Evolutionary conservation across 2,329 filamentous ascomycete genomes (phyloP).

Genomic region (Sclerotinia borealis): DNA sequence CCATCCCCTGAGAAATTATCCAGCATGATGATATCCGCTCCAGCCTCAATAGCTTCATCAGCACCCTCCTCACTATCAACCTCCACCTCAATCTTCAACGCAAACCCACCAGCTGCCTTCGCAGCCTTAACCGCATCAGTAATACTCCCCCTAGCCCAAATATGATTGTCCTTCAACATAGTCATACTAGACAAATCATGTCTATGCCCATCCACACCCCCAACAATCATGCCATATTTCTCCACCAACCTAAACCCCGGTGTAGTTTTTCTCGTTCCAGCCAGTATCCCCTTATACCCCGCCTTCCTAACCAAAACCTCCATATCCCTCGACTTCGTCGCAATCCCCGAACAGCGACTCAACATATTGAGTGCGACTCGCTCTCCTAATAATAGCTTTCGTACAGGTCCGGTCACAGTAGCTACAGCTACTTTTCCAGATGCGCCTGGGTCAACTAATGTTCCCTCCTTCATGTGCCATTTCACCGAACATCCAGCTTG

Average conservation of each 20-base stretch:
- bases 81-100: slow-evolving; percentile 93
- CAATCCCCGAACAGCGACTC: slow-evolving; percentile 85
- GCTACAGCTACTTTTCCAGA: slow-evolving; percentile 57
- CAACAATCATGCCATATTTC: slow-evolving; percentile 96
- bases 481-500: slow-evolving; percentile 88
- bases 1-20: slow-evolving; percentile 87
- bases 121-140: slow-evolving; percentile 79
- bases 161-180: slow-evolving; percentile 99
- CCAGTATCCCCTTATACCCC: slow-evolving; percentile 79
- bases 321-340: slow-evolving; percentile 58
- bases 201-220: slow-evolving; percentile 84
- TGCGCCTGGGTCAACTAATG: slow-evolving; percentile 53
- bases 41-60: slow-evolving; percentile 82
- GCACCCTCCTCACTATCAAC: slow-evolving; percentile 84
- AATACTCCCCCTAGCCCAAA: slow-evolving; percentile 87
- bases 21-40: slow-evolving; percentile 94
- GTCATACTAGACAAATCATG: slow-evolving; percentile 93
- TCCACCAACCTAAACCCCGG: slow-evolving; percentile 93
- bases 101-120: slow-evolving; percentile 78
- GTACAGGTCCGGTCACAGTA: slow-evolving; percentile 77
- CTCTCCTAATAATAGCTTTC: slow-evolving; percentile 77
- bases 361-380: slow-evolving; percentile 87
- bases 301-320: slow-evolving; percentile 51
- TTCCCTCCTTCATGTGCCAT: slow-evolving; percentile 79
- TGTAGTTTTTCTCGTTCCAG: slow-evolving; percentile 94